These are phyloP conservation scores for Rhizopogon sp. DNA, from an alignment of 768 basidiomycete genomes.

Conservation along the genomic window DNA sequence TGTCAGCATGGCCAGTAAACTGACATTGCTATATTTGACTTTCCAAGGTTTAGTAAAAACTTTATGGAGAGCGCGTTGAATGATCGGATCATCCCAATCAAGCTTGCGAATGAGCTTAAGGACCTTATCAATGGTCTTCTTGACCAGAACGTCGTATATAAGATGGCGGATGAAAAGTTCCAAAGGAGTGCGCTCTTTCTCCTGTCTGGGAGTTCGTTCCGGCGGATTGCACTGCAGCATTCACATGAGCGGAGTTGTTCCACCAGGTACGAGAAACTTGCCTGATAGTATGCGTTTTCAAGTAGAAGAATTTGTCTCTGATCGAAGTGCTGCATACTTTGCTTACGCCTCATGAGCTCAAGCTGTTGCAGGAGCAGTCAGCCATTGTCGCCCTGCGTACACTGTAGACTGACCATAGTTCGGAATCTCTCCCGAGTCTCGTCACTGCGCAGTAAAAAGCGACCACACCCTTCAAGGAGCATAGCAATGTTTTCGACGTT, in stretches of 20 bases:
- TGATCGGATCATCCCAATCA: slow-evolving; percentile 80
- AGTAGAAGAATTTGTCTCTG: slow-evolving; percentile 83
- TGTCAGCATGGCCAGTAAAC: slow-evolving; percentile 87
- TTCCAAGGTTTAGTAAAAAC: slow-evolving; percentile 99
- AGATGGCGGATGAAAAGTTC: slow-evolving; percentile 95
- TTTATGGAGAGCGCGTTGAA: slow-evolving; percentile 68
- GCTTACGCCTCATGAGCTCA: slow-evolving; percentile 93
- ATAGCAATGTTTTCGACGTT: slow-evolving; percentile 94
- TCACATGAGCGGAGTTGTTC: slow-evolving; percentile 3
- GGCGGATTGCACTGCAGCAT: slow-evolving; percentile 86
- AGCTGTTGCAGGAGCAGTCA: slow-evolving; percentile 42
- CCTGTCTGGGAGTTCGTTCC: slow-evolving; percentile 80
- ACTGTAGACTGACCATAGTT: slow-evolving; percentile 61
- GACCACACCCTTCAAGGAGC: slow-evolving; percentile 88
- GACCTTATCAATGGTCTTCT: slow-evolving; percentile 94
- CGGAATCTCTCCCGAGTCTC: slow-evolving; percentile 83
- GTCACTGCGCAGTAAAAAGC: slow-evolving; percentile 84
- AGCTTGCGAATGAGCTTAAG: slow-evolving; percentile 89
- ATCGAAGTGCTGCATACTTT: slow-evolving; percentile 89
- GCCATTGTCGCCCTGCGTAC: background rate
- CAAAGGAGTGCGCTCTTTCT: slow-evolving; percentile 80
- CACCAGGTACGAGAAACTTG: slow-evolving; percentile 23
- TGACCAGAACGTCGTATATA: slow-evolving; percentile 89
- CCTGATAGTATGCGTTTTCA: slow-evolving; percentile 98
- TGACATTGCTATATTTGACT: slow-evolving; percentile 86